Conservation (phyloP, 179 eudicot species). For the Drosera spatulata region DNA sequence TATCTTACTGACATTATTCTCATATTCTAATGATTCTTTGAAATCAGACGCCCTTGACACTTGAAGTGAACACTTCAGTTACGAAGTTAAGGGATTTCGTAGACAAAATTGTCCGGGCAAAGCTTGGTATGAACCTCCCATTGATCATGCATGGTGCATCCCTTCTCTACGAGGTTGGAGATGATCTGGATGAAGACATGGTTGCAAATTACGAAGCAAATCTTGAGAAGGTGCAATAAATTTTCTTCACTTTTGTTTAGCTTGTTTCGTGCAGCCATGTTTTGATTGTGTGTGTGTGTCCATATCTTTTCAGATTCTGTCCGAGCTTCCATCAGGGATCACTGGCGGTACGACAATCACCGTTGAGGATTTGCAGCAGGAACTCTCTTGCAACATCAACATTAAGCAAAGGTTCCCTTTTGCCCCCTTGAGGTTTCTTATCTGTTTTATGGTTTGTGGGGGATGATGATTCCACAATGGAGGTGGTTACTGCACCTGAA, state of each 20-base stretch:
- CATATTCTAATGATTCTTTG: conserved; percentile 10
- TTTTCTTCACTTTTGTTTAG: background rate
- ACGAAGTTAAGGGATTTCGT: conserved; percentile 76
- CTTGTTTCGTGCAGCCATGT: conserved; percentile 1
- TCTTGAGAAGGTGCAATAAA: conserved; percentile 63
- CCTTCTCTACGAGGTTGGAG: conserved; percentile 91
- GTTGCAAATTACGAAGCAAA: conserved; percentile 74
- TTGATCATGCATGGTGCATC: conserved; percentile 62
- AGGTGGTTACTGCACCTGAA: background rate
- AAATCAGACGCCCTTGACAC: conserved; percentile 62
- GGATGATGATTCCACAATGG: too few species aligned
- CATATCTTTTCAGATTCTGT: conserved; percentile 48
- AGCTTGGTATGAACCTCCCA: conserved; percentile 84
- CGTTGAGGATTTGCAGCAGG: conserved; percentile 57
- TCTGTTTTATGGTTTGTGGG: too few species aligned
- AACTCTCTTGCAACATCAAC: background rate
- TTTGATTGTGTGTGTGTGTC: background rate
- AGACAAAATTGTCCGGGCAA: conserved; percentile 75
- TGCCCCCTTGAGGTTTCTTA: background rate
- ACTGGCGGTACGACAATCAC: conserved; percentile 67
- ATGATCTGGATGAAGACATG: conserved; percentile 80
- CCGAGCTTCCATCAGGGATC: conserved; percentile 74
- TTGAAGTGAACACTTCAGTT: conserved; percentile 70
- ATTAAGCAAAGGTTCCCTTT: conserved; percentile 81
- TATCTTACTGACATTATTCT: background rate